These are phyloP conservation scores for Boletus albobrunnescens DNA, from an alignment of 1,284 basidiomycete genomes.

Conservation along the genomic window DNA sequence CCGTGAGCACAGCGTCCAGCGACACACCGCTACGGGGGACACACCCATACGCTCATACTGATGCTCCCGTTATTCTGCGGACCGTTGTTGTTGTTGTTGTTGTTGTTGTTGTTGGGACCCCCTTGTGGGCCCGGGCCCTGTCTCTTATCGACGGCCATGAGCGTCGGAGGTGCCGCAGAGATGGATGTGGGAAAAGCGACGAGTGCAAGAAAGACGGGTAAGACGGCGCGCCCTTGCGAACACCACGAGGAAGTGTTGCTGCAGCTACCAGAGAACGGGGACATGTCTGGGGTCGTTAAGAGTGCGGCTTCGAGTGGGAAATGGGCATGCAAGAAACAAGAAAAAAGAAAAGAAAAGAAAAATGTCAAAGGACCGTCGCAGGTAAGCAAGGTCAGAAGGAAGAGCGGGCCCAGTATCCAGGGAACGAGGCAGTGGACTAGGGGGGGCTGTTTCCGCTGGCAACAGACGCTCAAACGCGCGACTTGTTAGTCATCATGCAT, in stretches of 20 bases:
- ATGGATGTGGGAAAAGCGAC: slow-evolving; percentile 1
- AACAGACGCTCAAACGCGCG: background rate
- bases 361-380: too few relatives aligned
- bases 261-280: too few relatives aligned
- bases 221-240: background rate
- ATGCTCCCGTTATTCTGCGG: slow-evolving; percentile 4
- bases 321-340: background rate
- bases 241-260: slow-evolving; percentile 4
- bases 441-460: slow-evolving; percentile 3
- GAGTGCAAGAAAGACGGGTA: slow-evolving; percentile 4
- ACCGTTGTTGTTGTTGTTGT: background rate
- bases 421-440: background rate
- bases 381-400: too few relatives aligned
- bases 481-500: too few relatives aligned
- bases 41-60: slow-evolving; percentile 24
- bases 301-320: background rate
- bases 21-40: slow-evolving; percentile 6
- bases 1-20: slow-evolving; percentile 3
- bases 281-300: slow-evolving; percentile 18
- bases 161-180: slow-evolving; percentile 12
- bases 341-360: background rate
- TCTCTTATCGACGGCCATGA: background rate
- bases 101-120: too few relatives aligned
- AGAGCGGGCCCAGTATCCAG: too few relatives aligned
- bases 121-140: background rate